phyloP scores from a whole-genome alignment of 768 basidiomycete genomes.

The Agaricus sinodeliciosus region DNA sequence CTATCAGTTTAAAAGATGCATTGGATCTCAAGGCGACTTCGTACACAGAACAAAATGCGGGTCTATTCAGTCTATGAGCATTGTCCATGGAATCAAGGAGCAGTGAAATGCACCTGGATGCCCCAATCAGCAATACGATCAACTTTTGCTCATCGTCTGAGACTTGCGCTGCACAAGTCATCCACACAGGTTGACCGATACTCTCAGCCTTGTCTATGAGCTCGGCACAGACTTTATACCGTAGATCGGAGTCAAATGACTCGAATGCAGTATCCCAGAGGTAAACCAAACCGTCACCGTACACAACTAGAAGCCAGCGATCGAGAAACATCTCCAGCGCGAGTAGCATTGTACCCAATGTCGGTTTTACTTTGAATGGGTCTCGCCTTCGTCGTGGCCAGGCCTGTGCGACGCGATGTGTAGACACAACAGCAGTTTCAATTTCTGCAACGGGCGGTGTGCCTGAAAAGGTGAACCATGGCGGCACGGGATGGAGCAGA shows the following conservation, averaged over 20 bases:
- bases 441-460: not conserved
- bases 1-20: conserved; percentile 3
- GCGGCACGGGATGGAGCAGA: not conserved
- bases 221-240: conserved; percentile 9
- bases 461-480: not conserved
- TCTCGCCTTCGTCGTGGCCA: not conserved
- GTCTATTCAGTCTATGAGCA: not conserved
- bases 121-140: conserved; percentile 5
- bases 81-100: too few species aligned
- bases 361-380: not conserved
- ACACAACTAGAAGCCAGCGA: conserved; percentile 41
- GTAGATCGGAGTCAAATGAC: not conserved
- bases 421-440: conserved; percentile 4
- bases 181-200: not conserved
- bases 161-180: not conserved
- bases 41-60: not conserved
- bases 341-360: conserved; percentile 18
- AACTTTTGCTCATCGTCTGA: conserved; percentile 5
- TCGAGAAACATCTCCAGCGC: conserved; percentile 36
- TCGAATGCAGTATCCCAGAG: conserved; percentile 31
- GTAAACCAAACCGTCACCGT: conserved; percentile 32
- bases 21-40: conserved; percentile 4
- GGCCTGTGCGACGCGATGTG: conserved; percentile 3
- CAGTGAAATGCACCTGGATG: not conserved
- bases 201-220: conserved; percentile 1